Evolutionary conservation across 1,139 yeast genomes (phyloP).

Genomic region (Kurtzmaniella quercitrusa): DNA sequence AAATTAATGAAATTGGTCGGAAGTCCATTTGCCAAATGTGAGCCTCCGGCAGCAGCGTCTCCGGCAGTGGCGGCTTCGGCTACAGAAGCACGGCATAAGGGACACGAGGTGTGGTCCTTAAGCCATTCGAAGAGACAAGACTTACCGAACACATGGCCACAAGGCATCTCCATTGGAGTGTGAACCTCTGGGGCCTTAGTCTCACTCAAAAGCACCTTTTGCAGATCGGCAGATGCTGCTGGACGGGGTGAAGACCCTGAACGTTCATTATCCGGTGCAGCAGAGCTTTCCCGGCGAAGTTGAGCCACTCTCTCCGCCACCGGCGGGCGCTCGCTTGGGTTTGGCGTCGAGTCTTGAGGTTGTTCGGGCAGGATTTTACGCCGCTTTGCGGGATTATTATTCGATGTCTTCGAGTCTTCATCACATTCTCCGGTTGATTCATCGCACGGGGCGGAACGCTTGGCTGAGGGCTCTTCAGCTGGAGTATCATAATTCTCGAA

Average conservation of each 20-base stretch:
- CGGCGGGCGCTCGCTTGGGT: neutral
- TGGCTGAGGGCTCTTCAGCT: neutral
- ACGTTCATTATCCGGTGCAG: conserved; percentile 1
- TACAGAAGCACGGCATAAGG: conserved; percentile 67
- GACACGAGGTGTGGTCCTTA: conserved; percentile 64
- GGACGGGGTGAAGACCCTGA: conserved; percentile 8
- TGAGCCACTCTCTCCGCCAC: neutral
- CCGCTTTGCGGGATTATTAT: neutral
- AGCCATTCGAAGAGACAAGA: conserved; percentile 78
- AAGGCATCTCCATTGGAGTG: conserved; percentile 68
- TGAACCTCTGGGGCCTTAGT: conserved; percentile 29
- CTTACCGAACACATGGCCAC: conserved; percentile 75
- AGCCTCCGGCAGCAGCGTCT: conserved; percentile 1
- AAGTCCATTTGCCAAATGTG: conserved; percentile 6
- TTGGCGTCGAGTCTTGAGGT: neutral
- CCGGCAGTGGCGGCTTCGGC: conserved; percentile 16
- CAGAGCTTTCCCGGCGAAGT: neutral
- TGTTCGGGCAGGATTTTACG: neutral
- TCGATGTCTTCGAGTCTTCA: conserved; percentile 2
- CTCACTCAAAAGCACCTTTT: conserved; percentile 15
- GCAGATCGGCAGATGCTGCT: neutral
- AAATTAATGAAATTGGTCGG: conserved; percentile 10
- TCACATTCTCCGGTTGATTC: neutral
- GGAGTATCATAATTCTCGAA: conserved; percentile 45
- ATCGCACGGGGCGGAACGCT: neutral